Conservation (phyloP, 2,329 filamentous ascomycete species). For the Ophiostoma sp. region DNA sequence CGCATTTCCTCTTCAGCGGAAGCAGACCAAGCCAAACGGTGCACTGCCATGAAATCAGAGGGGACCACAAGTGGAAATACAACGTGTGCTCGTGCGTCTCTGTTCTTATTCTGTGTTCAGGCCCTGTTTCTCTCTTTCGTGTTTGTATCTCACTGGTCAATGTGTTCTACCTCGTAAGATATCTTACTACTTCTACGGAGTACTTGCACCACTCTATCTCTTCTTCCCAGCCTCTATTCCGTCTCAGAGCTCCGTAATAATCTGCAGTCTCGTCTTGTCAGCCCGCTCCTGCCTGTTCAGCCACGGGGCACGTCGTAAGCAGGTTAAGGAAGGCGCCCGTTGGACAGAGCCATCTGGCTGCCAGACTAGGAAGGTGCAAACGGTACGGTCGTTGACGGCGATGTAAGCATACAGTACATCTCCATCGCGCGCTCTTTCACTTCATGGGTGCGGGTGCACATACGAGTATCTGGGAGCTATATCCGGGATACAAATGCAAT, state of each 20-base stretch:
- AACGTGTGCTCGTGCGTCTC: not conserved
- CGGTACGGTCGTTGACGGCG: not conserved
- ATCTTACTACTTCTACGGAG: too few relatives aligned
- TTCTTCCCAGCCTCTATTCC: not conserved
- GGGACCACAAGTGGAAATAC: slow-evolving; percentile 12
- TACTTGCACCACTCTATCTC: not conserved
- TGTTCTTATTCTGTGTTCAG: not conserved
- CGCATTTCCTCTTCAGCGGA: not conserved
- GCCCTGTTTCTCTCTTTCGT: not conserved
- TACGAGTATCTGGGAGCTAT: not conserved
- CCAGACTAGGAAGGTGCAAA: not conserved
- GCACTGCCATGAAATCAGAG: not conserved
- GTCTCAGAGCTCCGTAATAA: not conserved
- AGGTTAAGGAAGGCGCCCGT: not conserved
- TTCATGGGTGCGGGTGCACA: too few relatives aligned
- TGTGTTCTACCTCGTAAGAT: too few relatives aligned
- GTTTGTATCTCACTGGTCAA: not conserved
- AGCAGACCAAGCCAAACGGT: not conserved
- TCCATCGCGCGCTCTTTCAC: not conserved
- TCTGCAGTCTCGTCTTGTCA: not conserved
- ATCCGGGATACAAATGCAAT: not conserved
- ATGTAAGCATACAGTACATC: not conserved
- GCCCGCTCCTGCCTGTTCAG: not conserved
- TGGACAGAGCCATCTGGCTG: not conserved
- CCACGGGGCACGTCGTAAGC: not conserved